These are phyloP conservation scores for Picochlorum sp. DNA, from an alignment of 139 green algal genomes.

Conservation along the genomic window DNA sequence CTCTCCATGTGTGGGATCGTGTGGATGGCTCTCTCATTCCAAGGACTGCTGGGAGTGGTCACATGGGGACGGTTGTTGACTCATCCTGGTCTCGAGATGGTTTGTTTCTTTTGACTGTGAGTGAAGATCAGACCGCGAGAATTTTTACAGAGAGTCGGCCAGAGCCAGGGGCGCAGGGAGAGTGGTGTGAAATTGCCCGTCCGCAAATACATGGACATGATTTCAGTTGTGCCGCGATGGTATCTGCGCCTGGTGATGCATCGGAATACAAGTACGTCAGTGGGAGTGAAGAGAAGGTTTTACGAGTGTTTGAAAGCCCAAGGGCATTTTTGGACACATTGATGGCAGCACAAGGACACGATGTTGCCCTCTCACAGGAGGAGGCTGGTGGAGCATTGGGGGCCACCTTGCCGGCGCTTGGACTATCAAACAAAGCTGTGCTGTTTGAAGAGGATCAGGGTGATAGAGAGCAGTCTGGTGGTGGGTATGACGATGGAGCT, in stretches of 20 bases:
- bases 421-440: slow-evolving; percentile 89
- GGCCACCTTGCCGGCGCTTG: slow-evolving; percentile 72
- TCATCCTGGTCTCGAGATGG: slow-evolving; percentile 61
- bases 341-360: slow-evolving; percentile 17
- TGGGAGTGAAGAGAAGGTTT: slow-evolving; percentile 92
- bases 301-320: slow-evolving; percentile 84
- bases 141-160: slow-evolving; percentile 32
- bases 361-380: not conserved
- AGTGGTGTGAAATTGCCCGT: slow-evolving; percentile 87
- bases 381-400: slow-evolving; percentile 38
- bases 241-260: not conserved
- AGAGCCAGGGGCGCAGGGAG: not conserved
- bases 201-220: slow-evolving; percentile 95
- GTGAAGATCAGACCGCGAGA: slow-evolving; percentile 73
- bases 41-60: slow-evolving; percentile 60
- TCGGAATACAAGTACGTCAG: slow-evolving; percentile 45
- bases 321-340: slow-evolving; percentile 54
- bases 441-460: not conserved
- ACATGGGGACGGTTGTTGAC: slow-evolving; percentile 72
- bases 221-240: slow-evolving; percentile 61
- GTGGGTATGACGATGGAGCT: slow-evolving; percentile 50
- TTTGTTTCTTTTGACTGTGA: slow-evolving; percentile 57
- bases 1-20: slow-evolving; percentile 80
- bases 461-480: slow-evolving; percentile 9
- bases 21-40: not conserved